Conservation (phyloP, 129 eudicot species). For the Escallonia herrerae region DNA sequence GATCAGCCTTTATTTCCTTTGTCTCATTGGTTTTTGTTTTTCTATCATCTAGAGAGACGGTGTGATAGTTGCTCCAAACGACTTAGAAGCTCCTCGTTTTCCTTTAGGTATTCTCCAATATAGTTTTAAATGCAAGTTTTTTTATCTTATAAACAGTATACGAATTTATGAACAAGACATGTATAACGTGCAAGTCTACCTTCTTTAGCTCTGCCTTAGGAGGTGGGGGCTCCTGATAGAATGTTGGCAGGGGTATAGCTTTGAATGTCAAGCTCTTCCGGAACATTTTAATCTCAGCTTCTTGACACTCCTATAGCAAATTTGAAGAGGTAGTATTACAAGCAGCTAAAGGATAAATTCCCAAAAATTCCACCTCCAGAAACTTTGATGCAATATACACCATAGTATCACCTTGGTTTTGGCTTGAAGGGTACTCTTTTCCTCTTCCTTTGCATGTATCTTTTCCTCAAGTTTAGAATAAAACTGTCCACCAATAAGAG, state of each 20-base stretch:
- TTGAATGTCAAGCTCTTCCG: slow-evolving; percentile 82
- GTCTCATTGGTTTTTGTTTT: no score
- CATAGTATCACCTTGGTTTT: slow-evolving; percentile 58
- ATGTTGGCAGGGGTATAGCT: slow-evolving; percentile 98
- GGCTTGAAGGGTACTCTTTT: slow-evolving; percentile 71
- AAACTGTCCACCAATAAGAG: slow-evolving; percentile 36
- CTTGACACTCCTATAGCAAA: slow-evolving; percentile 76
- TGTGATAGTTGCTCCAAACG: no score
- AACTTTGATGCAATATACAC: slow-evolving; percentile 1
- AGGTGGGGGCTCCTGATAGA: slow-evolving; percentile 91
- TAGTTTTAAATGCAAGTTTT: neutral
- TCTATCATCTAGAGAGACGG: no score
- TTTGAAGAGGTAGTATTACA: neutral
- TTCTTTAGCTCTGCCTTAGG: slow-evolving; percentile 82
- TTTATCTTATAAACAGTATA: neutral
- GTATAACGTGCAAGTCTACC: slow-evolving; percentile 31
- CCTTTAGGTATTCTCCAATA: neutral
- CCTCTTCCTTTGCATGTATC: slow-evolving; percentile 88
- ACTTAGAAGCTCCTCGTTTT: no score
- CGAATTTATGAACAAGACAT: neutral
- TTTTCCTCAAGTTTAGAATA: slow-evolving; percentile 93
- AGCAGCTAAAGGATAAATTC: neutral
- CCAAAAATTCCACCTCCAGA: neutral
- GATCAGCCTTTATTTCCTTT: no score
- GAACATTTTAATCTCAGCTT: slow-evolving; percentile 83